Evolutionary conservation across 495 filamentous ascomycete species (phyloP).

Genomic region (Cercophora sp.): DNA sequence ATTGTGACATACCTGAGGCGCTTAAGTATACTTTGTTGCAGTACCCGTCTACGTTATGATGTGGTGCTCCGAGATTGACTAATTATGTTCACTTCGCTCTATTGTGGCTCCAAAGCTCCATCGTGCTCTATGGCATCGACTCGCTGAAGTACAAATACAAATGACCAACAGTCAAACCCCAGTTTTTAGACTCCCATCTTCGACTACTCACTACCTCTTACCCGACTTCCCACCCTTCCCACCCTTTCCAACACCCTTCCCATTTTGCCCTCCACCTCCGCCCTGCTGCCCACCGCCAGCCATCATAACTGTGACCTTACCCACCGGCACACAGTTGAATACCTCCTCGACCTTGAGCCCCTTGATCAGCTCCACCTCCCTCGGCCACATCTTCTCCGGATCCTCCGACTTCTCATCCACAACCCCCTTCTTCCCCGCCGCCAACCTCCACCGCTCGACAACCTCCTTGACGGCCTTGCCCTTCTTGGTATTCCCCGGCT

Average conservation of each 20-base stretch:
- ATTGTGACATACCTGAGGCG: no score
- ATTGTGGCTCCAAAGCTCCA: no score
- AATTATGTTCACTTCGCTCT: no score
- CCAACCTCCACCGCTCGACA: slow-evolving; percentile 67
- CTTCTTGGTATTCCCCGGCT: slow-evolving; percentile 87
- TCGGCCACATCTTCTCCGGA: slow-evolving; percentile 71
- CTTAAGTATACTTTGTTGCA: no score
- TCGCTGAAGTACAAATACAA: no score
- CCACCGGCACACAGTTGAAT: slow-evolving; percentile 73
- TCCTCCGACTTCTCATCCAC: slow-evolving; percentile 57
- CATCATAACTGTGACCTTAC: slow-evolving; percentile 81
- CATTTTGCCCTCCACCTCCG: slow-evolving; percentile 38
- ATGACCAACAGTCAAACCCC: neutral
- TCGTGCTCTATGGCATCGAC: no score
- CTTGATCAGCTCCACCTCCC: slow-evolving; percentile 78
- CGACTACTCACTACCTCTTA: slow-evolving; percentile 6
- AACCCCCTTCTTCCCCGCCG: slow-evolving; percentile 50
- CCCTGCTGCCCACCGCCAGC: slow-evolving; percentile 47
- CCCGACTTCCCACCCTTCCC: slow-evolving; percentile 14
- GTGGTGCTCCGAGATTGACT: no score
- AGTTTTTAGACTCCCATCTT: neutral
- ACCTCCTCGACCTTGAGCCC: slow-evolving; percentile 78
- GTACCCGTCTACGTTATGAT: no score
- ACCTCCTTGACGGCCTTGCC: slow-evolving; percentile 93
- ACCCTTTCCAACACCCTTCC: slow-evolving; percentile 16